These are phyloP conservation scores for Calonectria honghensis DNA, from an alignment of 2,329 filamentous ascomycete species.

Conservation along the genomic window DNA sequence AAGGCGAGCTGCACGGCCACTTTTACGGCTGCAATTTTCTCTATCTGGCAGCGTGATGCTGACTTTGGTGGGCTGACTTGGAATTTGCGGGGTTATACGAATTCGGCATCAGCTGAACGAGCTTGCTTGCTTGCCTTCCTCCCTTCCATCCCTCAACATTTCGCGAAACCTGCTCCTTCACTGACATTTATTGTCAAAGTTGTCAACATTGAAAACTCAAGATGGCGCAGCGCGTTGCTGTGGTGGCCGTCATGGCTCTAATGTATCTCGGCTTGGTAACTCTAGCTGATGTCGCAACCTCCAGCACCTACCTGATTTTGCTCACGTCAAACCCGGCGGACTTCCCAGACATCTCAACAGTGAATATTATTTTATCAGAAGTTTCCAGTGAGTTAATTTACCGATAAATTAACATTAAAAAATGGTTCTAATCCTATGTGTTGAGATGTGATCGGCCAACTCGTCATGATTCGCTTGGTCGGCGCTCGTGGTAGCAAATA, in stretches of 20 bases:
- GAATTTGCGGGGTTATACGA: not conserved
- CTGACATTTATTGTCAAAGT: not conserved
- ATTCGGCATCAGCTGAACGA: not conserved
- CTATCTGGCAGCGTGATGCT: not conserved
- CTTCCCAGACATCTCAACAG: not conserved
- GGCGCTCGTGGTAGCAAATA: not conserved
- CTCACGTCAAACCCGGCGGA: not conserved
- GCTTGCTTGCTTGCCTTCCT: too few relatives aligned
- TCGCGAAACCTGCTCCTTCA: not conserved
- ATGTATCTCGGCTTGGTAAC: not conserved
- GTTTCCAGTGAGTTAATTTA: not conserved
- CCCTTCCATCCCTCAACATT: not conserved
- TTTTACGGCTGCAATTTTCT: not conserved
- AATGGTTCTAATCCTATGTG: not conserved
- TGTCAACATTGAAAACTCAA: not conserved
- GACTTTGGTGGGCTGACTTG: not conserved
- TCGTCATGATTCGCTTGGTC: not conserved
- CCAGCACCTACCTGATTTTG: not conserved
- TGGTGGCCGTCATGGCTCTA: not conserved
- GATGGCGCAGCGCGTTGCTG: not conserved
- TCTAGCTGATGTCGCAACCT: not conserved
- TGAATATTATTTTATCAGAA: not conserved
- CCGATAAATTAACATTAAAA: not conserved
- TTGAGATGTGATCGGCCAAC: not conserved
- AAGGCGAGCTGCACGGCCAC: not conserved